These are phyloP conservation scores for Dactylellina sp. DNA, from an alignment of 2,329 filamentous ascomycete genomes.

Conservation along the genomic window DNA sequence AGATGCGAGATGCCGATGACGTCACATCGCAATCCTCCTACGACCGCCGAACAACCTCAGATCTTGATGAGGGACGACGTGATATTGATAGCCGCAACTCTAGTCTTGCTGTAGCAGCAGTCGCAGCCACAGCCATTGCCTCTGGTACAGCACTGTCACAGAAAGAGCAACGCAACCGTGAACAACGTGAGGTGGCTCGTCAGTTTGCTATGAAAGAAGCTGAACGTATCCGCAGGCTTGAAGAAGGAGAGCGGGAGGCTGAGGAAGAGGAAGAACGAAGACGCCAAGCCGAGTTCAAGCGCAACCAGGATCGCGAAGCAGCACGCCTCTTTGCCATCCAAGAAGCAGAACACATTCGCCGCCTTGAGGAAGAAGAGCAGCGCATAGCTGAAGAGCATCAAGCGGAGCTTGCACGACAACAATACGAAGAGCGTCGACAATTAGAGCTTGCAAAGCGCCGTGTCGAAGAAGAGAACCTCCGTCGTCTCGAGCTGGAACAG, in stretches of 20 bases:
- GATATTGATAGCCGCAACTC: constrained; percentile 36
- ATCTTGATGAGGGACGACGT: constrained; percentile 30
- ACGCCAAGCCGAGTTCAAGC: constrained; percentile 28
- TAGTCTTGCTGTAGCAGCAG: constrained; percentile 19
- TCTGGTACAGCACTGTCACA: constrained; percentile 23
- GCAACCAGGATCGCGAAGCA: constrained; percentile 32
- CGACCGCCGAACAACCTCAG: constrained; percentile 32
- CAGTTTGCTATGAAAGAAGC: constrained; percentile 40
- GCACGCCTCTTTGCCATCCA: constrained; percentile 42
- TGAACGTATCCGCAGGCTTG: constrained; percentile 41
- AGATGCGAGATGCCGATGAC: constrained; percentile 35
- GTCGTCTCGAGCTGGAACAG: constrained; percentile 52
- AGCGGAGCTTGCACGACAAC: constrained; percentile 42
- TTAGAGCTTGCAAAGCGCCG: constrained; percentile 47
- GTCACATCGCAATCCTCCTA: constrained; percentile 2
- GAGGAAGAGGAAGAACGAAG: constrained; percentile 34
- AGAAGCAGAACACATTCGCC: constrained; percentile 48
- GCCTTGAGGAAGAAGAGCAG: constrained; percentile 39
- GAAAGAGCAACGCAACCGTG: constrained; percentile 48
- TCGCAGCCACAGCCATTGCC: constrained; percentile 29
- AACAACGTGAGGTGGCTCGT: constrained; percentile 46
- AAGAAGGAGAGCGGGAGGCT: constrained; percentile 25
- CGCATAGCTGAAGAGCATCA: constrained; percentile 36
- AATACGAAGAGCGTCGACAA: constrained; percentile 53
- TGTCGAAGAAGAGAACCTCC: constrained; percentile 54